Conservation (phyloP, 1,284 basidiomycete species). For the Meripilus lineatus region DNA sequence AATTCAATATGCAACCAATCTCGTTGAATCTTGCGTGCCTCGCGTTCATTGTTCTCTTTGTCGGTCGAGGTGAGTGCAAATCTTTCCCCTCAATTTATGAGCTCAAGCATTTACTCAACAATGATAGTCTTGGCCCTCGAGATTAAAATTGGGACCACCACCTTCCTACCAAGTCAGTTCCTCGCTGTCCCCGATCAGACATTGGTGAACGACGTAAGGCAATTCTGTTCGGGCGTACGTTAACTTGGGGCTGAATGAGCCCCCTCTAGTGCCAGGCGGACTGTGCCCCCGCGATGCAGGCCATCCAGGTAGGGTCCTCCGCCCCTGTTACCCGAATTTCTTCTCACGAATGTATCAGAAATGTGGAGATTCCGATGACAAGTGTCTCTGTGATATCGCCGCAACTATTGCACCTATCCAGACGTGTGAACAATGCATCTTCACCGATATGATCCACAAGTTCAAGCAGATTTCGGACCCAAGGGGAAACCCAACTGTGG, state of each 20-base stretch:
- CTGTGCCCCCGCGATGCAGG: conserved; percentile 33
- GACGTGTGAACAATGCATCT: conserved; percentile 62
- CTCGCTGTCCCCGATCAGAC: conserved; percentile 37
- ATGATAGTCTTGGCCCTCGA: conserved; percentile 43
- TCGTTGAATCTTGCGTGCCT: conserved; percentile 5
- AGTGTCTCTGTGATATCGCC: conserved; percentile 47
- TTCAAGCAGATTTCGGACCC: conserved; percentile 46
- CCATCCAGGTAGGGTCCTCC: conserved; percentile 33
- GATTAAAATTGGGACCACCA: conserved; percentile 36
- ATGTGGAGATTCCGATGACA: conserved; percentile 29
- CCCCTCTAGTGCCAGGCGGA: conserved; percentile 38
- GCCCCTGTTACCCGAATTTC: background rate
- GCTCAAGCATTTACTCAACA: background rate
- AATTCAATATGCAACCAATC: background rate
- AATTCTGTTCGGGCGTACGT: too few relatives aligned
- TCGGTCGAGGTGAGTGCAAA: conserved; percentile 17
- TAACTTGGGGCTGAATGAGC: too few relatives aligned
- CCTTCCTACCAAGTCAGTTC: conserved; percentile 40
- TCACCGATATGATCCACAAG: conserved; percentile 42
- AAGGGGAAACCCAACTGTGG: conserved; percentile 48
- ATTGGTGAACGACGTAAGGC: conserved; percentile 38
- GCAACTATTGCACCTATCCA: conserved; percentile 36
- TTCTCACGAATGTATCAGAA: conserved; percentile 13
- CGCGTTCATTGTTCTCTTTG: conserved; percentile 21
- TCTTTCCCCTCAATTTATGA: background rate